Conservation (phyloP, 352 stramenopile species). For the Vaucheria bursata region DNA sequence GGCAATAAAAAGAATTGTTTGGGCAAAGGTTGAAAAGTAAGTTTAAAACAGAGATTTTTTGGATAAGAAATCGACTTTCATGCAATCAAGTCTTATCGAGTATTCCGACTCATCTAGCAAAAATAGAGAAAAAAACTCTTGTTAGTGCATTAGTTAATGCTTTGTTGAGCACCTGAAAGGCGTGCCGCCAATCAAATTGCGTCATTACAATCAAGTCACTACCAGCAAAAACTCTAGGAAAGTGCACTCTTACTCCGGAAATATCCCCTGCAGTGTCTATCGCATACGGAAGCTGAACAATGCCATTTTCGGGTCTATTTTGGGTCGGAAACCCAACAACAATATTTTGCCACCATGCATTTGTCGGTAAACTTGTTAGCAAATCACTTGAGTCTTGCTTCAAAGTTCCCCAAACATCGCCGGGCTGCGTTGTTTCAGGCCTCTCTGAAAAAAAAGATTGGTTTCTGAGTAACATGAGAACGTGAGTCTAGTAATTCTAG, state of each 20-base stretch:
- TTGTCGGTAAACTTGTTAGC: slow-evolving; percentile 35
- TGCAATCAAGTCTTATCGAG: too few species aligned
- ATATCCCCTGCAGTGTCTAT: slow-evolving; percentile 40
- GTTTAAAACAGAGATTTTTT: too few species aligned
- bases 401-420: slow-evolving; percentile 16
- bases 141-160: too few species aligned
- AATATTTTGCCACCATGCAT: slow-evolving; percentile 47
- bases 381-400: slow-evolving; percentile 15
- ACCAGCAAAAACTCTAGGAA: slow-evolving; percentile 24
- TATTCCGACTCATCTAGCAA: too few species aligned
- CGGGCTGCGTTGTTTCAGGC: slow-evolving; percentile 10
- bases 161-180: neutral
- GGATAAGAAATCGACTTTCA: too few species aligned
- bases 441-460: neutral
- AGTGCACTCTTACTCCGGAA: slow-evolving; percentile 36
- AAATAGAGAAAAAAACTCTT: too few species aligned
- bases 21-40: too few species aligned
- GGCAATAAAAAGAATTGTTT: too few species aligned
- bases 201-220: slow-evolving; percentile 30
- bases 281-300: slow-evolving; percentile 32
- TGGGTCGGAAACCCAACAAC: slow-evolving; percentile 22
- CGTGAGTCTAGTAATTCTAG: too few species aligned
- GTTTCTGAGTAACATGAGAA: neutral
- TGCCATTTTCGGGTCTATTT: slow-evolving; percentile 13
- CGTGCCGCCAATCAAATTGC: slow-evolving; percentile 12